phyloP scores from a whole-genome alignment of 495 filamentous ascomycete species.

The Hyaloscypha bicolor region DNA sequence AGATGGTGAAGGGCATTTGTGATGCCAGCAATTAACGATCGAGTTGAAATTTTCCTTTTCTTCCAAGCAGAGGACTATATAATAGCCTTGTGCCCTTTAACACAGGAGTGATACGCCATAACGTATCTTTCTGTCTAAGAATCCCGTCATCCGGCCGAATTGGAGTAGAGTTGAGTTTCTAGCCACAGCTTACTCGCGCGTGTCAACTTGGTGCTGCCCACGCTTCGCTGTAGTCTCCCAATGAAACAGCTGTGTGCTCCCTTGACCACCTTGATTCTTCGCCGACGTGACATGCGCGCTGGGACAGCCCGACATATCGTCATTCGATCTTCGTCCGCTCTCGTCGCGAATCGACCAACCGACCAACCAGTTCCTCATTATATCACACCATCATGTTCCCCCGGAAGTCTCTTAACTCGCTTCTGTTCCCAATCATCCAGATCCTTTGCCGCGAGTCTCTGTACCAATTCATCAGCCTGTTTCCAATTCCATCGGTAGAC shows the following conservation, averaged over 20 bases:
- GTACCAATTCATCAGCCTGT: background rate
- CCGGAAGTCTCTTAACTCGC: conserved; percentile 81
- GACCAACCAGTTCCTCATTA: conserved; percentile 40
- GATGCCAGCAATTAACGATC: conserved; percentile 19
- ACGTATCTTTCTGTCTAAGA: background rate
- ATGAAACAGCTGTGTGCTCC: background rate
- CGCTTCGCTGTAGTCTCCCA: too few species aligned
- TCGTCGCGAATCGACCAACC: background rate
- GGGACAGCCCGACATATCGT: background rate
- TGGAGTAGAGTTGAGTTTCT: background rate
- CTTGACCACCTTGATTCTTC: background rate
- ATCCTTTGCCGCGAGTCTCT: conserved; percentile 90
- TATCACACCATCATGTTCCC: conserved; percentile 85
- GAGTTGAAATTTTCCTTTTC: background rate
- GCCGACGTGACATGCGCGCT: background rate
- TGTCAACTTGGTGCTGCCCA: background rate
- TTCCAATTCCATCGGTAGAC: background rate
- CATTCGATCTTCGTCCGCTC: background rate
- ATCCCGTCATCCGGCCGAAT: background rate
- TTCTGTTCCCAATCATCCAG: conserved; percentile 96
- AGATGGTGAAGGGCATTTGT: conserved; percentile 55
- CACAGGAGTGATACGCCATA: background rate
- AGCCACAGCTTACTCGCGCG: background rate
- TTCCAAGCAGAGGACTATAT: background rate
- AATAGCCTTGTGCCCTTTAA: background rate